phyloP scores from a whole-genome alignment of 140 eudicot species.

The Senecio squalidus region DNA sequence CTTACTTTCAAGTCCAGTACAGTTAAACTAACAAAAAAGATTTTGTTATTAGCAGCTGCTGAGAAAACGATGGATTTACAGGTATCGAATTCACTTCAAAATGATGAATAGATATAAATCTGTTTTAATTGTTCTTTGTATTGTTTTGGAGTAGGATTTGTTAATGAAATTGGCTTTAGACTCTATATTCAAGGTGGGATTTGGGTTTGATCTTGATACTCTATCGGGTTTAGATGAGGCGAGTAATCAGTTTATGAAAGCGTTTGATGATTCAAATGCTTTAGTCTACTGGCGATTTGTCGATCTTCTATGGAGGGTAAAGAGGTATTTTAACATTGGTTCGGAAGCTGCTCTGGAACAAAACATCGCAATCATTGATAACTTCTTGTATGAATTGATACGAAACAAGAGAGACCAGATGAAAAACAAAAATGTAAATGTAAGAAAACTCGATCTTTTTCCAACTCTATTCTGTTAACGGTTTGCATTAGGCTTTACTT shows the following conservation, averaged over 20 bases:
- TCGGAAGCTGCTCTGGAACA: conserved; percentile 44
- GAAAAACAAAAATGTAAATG: conserved; percentile 24
- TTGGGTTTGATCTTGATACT: conserved; percentile 57
- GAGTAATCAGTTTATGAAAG: conserved; percentile 40
- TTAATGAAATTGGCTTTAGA: conserved; percentile 56
- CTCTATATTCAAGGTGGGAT: conserved; percentile 58
- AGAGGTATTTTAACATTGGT: conserved; percentile 45
- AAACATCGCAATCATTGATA: conserved; percentile 36
- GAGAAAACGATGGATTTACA: conserved; percentile 25
- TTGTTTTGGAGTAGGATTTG: conserved; percentile 36
- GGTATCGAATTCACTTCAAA: neutral
- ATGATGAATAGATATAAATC: neutral
- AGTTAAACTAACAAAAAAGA: conserved; percentile 32
- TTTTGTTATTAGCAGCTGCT: conserved; percentile 25
- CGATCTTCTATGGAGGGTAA: conserved; percentile 48
- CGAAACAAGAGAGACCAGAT: conserved; percentile 51
- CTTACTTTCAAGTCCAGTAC: conserved; percentile 36
- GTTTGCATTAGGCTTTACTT: neutral
- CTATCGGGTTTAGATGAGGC: conserved; percentile 40
- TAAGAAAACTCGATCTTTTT: conserved; percentile 11
- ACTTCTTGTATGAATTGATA: conserved; percentile 47
- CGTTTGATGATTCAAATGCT: conserved; percentile 57
- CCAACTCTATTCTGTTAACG: neutral
- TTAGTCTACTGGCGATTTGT: conserved; percentile 44
- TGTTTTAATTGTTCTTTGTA: neutral